phyloP scores from a whole-genome alignment of 2,329 filamentous ascomycete species.

The Macrophomina tecta region DNA sequence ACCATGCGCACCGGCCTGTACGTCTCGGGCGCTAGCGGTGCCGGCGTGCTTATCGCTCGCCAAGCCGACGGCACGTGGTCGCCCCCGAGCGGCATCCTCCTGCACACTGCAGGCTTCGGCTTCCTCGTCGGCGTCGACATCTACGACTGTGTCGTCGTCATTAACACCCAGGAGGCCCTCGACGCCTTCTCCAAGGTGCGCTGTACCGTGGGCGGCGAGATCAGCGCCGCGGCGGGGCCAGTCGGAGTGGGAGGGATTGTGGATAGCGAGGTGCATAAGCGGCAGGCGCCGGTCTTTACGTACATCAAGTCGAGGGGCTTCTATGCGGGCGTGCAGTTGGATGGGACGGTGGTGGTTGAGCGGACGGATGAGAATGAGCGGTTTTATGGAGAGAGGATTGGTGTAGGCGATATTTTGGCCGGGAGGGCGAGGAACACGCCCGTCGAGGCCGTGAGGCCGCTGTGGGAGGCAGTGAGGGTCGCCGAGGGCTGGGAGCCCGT shows the following conservation, averaged over 20 bases:
- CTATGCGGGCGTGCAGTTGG: conserved; percentile 84
- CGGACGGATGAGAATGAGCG: conserved; percentile 83
- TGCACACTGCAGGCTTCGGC: conserved; percentile 86
- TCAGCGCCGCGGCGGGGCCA: conserved; percentile 77
- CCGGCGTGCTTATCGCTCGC: conserved; percentile 82
- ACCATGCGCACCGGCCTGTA: conserved; percentile 93
- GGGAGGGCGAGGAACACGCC: conserved; percentile 54
- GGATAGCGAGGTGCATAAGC: conserved; percentile 71
- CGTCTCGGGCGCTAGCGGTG: conserved; percentile 89
- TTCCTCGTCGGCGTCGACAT: conserved; percentile 93
- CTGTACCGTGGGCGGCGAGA: conserved; percentile 81
- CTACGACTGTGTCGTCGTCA: conserved; percentile 92
- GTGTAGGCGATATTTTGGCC: conserved; percentile 66
- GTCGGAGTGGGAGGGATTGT: conserved; percentile 76
- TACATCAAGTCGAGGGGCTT: conserved; percentile 91
- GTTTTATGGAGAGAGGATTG: conserved; percentile 76
- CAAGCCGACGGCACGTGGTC: conserved; percentile 89
- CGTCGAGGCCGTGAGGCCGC: neutral
- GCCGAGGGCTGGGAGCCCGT: neutral
- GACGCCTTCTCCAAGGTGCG: conserved; percentile 82
- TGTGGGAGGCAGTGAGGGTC: neutral
- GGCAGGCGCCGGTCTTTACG: conserved; percentile 75
- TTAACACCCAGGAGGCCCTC: conserved; percentile 83
- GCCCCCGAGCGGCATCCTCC: conserved; percentile 85
- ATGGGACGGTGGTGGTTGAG: conserved; percentile 86